Conservation (phyloP, 768 basidiomycete species). For the Tulasnella sp. region DNA sequence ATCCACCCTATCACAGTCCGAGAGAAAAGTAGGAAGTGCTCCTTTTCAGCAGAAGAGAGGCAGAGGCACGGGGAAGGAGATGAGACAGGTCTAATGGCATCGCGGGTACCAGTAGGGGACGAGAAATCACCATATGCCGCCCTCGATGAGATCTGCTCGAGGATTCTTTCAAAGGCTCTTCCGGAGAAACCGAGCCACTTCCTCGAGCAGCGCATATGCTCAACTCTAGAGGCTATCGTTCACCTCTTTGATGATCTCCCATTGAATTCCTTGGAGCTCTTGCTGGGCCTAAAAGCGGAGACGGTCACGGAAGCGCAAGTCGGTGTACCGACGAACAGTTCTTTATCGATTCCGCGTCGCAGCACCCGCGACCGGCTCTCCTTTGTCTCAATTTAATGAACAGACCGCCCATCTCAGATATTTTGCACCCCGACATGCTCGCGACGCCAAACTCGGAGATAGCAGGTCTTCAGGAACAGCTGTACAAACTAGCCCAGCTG, state of each 20-base stretch:
- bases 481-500: background rate
- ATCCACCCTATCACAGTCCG: too few relatives aligned
- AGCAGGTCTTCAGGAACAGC: background rate
- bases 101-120: too few relatives aligned
- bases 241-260: constrained; percentile 2
- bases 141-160: too few relatives aligned
- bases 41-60: too few relatives aligned
- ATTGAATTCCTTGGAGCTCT: background rate
- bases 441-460: background rate
- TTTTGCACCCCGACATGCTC: background rate
- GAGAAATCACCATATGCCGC: too few relatives aligned
- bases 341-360: background rate
- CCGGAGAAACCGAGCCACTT: background rate
- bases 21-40: too few relatives aligned
- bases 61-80: too few relatives aligned
- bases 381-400: background rate
- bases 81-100: too few relatives aligned
- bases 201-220: background rate
- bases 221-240: constrained; percentile 3
- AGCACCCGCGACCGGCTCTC: background rate
- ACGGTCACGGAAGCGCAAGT: background rate
- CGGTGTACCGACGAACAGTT: background rate
- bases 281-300: background rate
- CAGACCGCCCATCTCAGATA: background rate
- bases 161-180: too few relatives aligned